Evolutionary conservation across 2,329 filamentous ascomycete species (phyloP), one percentile per base, ranked within the genome.

Genomic region (Neonectria faginata): DNA sequence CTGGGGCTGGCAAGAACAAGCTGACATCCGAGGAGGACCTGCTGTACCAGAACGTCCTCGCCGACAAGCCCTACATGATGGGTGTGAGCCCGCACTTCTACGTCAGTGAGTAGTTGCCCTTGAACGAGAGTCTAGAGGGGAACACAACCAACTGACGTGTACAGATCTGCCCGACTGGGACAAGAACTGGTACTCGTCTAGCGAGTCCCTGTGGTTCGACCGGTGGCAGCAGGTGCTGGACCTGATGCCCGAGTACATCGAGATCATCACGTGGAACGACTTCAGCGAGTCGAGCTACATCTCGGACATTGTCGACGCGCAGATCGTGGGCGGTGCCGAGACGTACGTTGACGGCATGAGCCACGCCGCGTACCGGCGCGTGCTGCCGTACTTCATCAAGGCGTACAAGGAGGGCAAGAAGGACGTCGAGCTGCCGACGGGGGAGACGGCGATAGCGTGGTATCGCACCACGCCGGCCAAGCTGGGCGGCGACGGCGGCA

Each of bases 181-280:
- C 45, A 90, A 90, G 77, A 88, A 89, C 72, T 91, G 88, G 87
- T 78, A 89, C 6, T 91, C 86, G 81, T 81, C 82, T 22, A 85
- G 86, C n/a, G 88, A 90, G 67, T 79, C 84, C 60, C 75, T 90
- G 12, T 91, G 88, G 87, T 83, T 82, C 65, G 79, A 86, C 58
- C 84, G 88, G 9, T 90, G 88, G 88, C 76, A 81, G 10, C 70
- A 81, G 83, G 57, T 88, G 78, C 79, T 83, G 78, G 18, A 82
- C 7, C 22, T 86, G 1, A 71, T 80, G 45, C 84, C 86, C 1
- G 78, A 82, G 41, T 79, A 82, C 20, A 80, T 87, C 29, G 70
- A 79, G 69, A 80, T 83, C 62, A 79, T 83, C 60, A 80, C 80
- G n/a, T 78, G 77, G 84, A 87, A 87, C 70, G 86, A 88, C 68